These are phyloP conservation scores for Hypoxylon lienhwacheense DNA, from an alignment of 495 filamentous ascomycete species.

Conservation along the genomic window DNA sequence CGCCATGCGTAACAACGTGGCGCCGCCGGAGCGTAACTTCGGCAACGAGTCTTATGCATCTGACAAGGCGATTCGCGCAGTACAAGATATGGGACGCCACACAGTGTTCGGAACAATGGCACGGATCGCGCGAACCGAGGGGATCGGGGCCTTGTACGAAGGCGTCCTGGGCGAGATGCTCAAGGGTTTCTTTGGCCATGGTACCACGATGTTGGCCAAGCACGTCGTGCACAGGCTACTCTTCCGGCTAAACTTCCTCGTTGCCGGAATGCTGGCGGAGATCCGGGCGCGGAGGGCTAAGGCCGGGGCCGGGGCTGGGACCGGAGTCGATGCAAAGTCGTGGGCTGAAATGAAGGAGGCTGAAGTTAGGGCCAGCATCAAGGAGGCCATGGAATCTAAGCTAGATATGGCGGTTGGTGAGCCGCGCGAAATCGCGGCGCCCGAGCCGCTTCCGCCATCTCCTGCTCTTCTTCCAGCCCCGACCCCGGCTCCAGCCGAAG, in stretches of 20 bases:
- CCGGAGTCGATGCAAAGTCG: too few species aligned
- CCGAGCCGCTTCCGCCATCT: not conserved
- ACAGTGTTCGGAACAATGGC: constrained; percentile 66
- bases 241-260: constrained; percentile 66
- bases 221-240: constrained; percentile 76
- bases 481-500: not conserved
- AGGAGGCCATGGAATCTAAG: too few species aligned
- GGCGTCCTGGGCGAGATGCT: constrained; percentile 76
- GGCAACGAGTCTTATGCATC: constrained; percentile 14
- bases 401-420: not conserved
- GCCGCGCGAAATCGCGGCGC: not conserved
- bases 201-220: constrained; percentile 88
- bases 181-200: constrained; percentile 85
- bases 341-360: too few species aligned
- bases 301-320: not conserved
- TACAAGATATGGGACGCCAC: constrained; percentile 36
- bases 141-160: constrained; percentile 70
- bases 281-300: constrained; percentile 16
- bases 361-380: not conserved
- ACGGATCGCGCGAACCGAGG: constrained; percentile 66
- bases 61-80: constrained; percentile 15
- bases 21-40: constrained; percentile 19
- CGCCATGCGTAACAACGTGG: not conserved
- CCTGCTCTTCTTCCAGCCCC: not conserved
- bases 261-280: constrained; percentile 40